Percentiles rank a stretch among this genome's conserved stretches.
These are phyloP conservation scores for Parasitella parasitica DNA, from an alignment of 371 early-diverging fungal species.

Conservation along the genomic window DNA sequence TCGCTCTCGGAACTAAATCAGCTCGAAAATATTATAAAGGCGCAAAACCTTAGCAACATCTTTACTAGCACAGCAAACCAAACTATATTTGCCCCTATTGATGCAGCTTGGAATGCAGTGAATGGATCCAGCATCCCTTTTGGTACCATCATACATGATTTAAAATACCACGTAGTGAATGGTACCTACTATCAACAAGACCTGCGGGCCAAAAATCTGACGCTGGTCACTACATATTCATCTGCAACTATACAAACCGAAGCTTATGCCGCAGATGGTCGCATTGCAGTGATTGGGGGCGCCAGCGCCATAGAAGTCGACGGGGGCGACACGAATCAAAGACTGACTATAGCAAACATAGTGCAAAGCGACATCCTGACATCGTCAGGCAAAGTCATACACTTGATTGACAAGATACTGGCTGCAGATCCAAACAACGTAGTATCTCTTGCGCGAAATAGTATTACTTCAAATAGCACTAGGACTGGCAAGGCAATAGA, in stretches of 20 bases:
- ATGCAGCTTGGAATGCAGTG: constrained; percentile 22
- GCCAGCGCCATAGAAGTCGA: not conserved
- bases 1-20: constrained; percentile 15
- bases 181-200: constrained; percentile 18
- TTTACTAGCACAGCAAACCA: constrained; percentile 19
- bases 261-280: not conserved
- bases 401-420: constrained; percentile 28
- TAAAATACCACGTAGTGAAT: constrained; percentile 31
- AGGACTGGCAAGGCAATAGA: not conserved
- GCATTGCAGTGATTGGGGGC: constrained; percentile 9
- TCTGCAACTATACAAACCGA: constrained; percentile 8
- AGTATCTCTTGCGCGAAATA: not conserved
- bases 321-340: not conserved
- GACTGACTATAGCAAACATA: constrained; percentile 7
- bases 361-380: constrained; percentile 22
- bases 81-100: constrained; percentile 30
- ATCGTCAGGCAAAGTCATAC: constrained; percentile 26
- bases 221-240: constrained; percentile 4
- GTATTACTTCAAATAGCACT: not conserved
- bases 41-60: constrained; percentile 25
- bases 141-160: constrained; percentile 27
- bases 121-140: constrained; percentile 25
- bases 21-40: constrained; percentile 17
- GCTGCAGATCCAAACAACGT: not conserved
- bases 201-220: constrained; percentile 6